phyloP scores from a whole-genome alignment of 2,329 filamentous ascomycete genomes.

The Stagonosporopsis cucurbitacearum region DNA sequence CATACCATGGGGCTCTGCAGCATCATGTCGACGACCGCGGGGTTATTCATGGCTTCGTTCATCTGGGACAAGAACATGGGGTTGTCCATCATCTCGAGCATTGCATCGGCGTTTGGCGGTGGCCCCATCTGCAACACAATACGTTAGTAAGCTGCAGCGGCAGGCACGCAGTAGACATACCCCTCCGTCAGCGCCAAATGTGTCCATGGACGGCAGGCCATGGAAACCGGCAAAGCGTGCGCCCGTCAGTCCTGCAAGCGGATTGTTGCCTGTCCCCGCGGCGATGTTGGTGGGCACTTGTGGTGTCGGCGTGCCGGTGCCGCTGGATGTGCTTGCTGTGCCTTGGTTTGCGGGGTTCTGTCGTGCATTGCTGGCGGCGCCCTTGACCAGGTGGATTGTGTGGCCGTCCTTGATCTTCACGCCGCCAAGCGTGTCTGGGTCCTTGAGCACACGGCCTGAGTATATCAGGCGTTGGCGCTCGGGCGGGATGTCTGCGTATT shows the following conservation, averaged over 20 bases:
- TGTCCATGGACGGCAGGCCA: constrained; percentile 82
- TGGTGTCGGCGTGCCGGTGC: constrained; percentile 59
- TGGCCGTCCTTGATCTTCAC: constrained; percentile 98
- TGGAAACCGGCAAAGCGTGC: constrained; percentile 93
- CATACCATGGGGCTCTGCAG: constrained; percentile 61
- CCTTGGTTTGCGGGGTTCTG: constrained; percentile 62
- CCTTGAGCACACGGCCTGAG: constrained; percentile 95
- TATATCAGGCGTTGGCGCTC: constrained; percentile 96
- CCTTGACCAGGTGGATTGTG: constrained; percentile 96
- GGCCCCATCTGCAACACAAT: constrained; percentile 79
- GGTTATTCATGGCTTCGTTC: constrained; percentile 95
- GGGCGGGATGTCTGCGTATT: constrained; percentile 84
- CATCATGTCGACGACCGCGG: constrained; percentile 88
- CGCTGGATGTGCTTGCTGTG: constrained; percentile 39
- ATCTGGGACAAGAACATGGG: constrained; percentile 85
- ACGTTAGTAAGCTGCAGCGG: constrained; percentile 25
- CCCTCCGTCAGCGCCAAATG: constrained; percentile 93
- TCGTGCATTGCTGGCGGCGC: constrained; percentile 82
- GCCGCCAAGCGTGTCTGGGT: constrained; percentile 80
- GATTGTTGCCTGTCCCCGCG: constrained; percentile 80
- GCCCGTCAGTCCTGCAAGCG: constrained; percentile 86
- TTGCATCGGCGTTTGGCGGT: constrained; percentile 78
- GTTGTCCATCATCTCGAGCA: constrained; percentile 86
- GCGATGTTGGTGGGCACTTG: constrained; percentile 79
- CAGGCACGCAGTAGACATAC: constrained; percentile 63